These are phyloP conservation scores for Madurella fahalii DNA, from an alignment of 2,329 filamentous ascomycete genomes.

Conservation along the genomic window DNA sequence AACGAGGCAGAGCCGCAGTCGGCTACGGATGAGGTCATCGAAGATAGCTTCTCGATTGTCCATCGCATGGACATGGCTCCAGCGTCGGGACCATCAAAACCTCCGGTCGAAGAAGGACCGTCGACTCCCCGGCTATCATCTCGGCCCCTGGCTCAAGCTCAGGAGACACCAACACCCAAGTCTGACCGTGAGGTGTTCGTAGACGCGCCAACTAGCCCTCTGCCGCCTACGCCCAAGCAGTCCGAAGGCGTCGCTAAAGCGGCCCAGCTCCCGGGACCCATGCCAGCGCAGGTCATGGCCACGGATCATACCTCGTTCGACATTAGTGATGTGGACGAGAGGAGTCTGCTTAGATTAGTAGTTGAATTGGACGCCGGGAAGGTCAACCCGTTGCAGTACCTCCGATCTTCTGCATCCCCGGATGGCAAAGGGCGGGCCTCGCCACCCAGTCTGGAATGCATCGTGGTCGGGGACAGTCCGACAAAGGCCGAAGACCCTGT, in stretches of 20 bases:
- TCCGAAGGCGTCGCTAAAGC: constrained; percentile 23
- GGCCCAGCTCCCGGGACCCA: constrained; percentile 8
- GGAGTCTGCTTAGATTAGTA: constrained; percentile 45
- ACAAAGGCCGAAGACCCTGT: constrained; percentile 12
- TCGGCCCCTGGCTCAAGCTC: constrained; percentile 20
- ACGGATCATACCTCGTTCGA: constrained; percentile 34
- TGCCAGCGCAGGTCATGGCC: not conserved
- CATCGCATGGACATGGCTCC: not conserved
- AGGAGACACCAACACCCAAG: constrained; percentile 36
- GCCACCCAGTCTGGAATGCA: constrained; percentile 28
- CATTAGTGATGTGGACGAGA: constrained; percentile 44
- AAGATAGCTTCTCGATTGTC: constrained; percentile 21
- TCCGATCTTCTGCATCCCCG: constrained; percentile 28
- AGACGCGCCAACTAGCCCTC: constrained; percentile 46
- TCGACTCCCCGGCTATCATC: constrained; percentile 22
- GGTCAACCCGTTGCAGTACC: constrained; percentile 28
- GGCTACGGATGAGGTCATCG: constrained; percentile 20
- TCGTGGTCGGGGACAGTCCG: constrained; percentile 29
- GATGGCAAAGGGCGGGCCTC: constrained; percentile 24
- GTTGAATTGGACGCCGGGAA: constrained; percentile 46
- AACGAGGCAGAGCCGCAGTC: constrained; percentile 7
- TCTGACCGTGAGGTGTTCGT: constrained; percentile 46
- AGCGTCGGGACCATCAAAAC: not conserved
- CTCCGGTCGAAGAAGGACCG: constrained; percentile 1
- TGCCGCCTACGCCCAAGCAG: constrained; percentile 28